These are phyloP conservation scores for Pilaira anomala DNA, from an alignment of 192 early-diverging fungal genomes.

Conservation along the genomic window DNA sequence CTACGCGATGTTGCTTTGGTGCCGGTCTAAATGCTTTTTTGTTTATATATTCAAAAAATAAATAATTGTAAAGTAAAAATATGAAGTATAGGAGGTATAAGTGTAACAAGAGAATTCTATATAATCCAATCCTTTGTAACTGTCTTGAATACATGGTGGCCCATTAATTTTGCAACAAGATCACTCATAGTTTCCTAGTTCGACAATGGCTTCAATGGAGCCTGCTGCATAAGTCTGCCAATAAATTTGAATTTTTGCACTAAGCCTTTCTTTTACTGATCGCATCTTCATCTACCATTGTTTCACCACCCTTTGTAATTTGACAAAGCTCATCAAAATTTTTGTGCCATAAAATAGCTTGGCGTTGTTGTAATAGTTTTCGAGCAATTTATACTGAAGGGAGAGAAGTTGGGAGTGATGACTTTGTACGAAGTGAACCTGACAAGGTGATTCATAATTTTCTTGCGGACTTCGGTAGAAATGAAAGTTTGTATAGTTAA, in stretches of 20 bases:
- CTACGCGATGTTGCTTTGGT: too few species aligned
- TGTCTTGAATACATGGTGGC: conserved; percentile 28
- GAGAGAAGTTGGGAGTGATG: conserved; percentile 27
- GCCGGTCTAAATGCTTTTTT: conserved; percentile 4
- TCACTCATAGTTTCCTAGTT: conserved; percentile 29
- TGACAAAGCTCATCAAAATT: background rate
- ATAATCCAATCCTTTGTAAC: conserved; percentile 32
- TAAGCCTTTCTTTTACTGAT: conserved; percentile 2
- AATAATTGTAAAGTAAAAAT: conserved; percentile 2
- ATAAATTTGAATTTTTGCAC: conserved; percentile 20
- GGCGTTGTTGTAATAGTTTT: conserved; percentile 17
- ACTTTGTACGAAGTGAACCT: conserved; percentile 23
- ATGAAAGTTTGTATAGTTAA: conserved; percentile 15
- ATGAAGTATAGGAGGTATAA: conserved; percentile 4
- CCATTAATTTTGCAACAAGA: conserved; percentile 27
- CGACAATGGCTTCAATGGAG: conserved; percentile 28
- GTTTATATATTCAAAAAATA: conserved; percentile 2
- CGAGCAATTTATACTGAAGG: conserved; percentile 25
- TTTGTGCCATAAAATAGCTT: conserved; percentile 18
- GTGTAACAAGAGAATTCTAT: conserved; percentile 1
- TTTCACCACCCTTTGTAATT: background rate
- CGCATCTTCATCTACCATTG: conserved; percentile 1
- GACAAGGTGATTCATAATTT: conserved; percentile 30
- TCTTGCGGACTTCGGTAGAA: conserved; percentile 6
- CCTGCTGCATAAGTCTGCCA: conserved; percentile 40